phyloP scores from a whole-genome alignment of 257 asterid species.

The Dorcoceras hygrometricum region DNA sequence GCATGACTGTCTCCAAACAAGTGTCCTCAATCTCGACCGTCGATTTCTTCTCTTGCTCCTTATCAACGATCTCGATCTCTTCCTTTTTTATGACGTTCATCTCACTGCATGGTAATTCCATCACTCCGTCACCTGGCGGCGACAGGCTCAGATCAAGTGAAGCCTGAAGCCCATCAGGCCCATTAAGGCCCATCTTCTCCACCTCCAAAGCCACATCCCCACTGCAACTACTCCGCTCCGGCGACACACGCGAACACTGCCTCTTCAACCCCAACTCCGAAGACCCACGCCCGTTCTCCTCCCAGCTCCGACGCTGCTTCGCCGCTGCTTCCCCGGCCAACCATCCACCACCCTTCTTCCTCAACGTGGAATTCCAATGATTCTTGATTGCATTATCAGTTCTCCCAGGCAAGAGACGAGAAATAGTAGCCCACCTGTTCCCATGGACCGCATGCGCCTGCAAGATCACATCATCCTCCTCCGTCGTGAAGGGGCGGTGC shows the following conservation, averaged over 20 bases:
- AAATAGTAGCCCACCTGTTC: slow-evolving; percentile 63
- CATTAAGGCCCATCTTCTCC: slow-evolving; percentile 27
- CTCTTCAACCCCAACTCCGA: slow-evolving; percentile 38
- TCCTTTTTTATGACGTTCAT: slow-evolving; percentile 16
- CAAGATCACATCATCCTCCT: slow-evolving; percentile 47
- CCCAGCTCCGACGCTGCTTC: slow-evolving; percentile 27
- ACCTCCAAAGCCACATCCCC: slow-evolving; percentile 26
- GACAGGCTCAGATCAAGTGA: slow-evolving; percentile 41
- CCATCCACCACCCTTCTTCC: slow-evolving; percentile 26
- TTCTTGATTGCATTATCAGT: slow-evolving; percentile 67
- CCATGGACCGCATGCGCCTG: slow-evolving; percentile 54
- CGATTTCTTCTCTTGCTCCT: slow-evolving; percentile 20
- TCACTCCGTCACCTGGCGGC: slow-evolving; percentile 37
- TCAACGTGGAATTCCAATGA: slow-evolving; percentile 65
- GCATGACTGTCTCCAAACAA: slow-evolving; percentile 44
- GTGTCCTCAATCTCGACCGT: slow-evolving; percentile 36
- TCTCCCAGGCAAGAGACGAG: slow-evolving; percentile 55
- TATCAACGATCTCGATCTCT: not conserved
- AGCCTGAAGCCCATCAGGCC: slow-evolving; percentile 30
- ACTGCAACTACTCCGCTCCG: slow-evolving; percentile 41
- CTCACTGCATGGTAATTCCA: slow-evolving; percentile 21
- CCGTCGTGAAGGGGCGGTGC: slow-evolving; percentile 55
- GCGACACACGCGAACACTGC: slow-evolving; percentile 38
- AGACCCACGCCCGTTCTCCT: slow-evolving; percentile 30
- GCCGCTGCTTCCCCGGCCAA: slow-evolving; percentile 3